Percentiles rank a stretch among this genome's conserved stretches.
These are phyloP conservation scores for Vaucheria bursata DNA, from an alignment of 352 stramenopile genomes.

Conservation along the genomic window DNA sequence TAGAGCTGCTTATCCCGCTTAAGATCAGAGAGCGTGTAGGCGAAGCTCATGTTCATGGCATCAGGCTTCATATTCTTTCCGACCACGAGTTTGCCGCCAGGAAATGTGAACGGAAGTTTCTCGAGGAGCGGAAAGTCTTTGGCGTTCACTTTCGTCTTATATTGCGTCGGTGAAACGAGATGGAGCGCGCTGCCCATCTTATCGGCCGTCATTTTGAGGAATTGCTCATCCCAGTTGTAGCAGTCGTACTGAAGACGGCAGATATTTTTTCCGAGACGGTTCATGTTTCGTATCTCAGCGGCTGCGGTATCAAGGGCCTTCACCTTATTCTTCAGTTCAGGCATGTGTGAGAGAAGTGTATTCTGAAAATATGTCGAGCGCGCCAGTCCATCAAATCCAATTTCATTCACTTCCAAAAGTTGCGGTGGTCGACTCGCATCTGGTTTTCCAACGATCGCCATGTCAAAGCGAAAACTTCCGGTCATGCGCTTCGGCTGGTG, in stretches of 20 bases:
- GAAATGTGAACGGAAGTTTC: neutral
- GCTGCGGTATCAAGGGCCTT: neutral
- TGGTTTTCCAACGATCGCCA: neutral
- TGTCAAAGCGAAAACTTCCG: neutral
- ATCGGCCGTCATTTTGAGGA: neutral
- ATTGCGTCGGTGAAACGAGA: neutral
- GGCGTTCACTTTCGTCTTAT: neutral
- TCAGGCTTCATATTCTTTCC: neutral
- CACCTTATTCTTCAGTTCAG: conserved; percentile 2
- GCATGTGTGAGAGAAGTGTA: neutral
- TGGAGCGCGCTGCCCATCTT: neutral
- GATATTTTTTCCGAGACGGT: neutral
- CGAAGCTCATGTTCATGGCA: neutral
- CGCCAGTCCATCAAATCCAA: neutral
- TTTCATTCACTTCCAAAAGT: neutral
- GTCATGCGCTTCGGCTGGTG: neutral
- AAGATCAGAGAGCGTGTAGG: neutral
- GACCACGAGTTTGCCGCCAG: neutral
- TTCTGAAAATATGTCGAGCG: neutral
- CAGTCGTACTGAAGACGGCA: neutral
- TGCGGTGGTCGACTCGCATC: neutral
- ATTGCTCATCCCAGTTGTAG: neutral
- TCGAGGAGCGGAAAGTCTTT: conserved; percentile 1
- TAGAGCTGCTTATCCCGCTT: neutral
- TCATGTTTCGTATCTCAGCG: neutral